Conservation (phyloP, 192 early-diverging fungal genomes). For the Backusella macrospora region DNA sequence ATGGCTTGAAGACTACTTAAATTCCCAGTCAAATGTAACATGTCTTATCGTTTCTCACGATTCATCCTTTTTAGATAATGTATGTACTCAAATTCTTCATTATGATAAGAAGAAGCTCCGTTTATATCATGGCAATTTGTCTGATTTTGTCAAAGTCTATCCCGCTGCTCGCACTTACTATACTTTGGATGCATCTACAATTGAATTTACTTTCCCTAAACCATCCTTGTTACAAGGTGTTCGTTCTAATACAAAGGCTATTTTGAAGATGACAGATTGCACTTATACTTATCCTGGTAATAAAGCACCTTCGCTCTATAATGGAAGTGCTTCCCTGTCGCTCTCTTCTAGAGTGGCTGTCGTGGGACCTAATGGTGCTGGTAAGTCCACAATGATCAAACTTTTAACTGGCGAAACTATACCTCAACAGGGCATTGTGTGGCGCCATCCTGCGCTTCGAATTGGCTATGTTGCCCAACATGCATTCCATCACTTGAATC, state of each 20-base stretch:
- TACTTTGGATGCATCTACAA: conserved; percentile 65
- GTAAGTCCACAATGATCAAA: conserved; percentile 87
- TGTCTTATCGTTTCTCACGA: conserved; percentile 81
- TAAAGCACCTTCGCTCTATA: conserved; percentile 55
- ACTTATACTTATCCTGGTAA: conserved; percentile 80
- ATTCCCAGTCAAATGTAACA: conserved; percentile 65
- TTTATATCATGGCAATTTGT: conserved; percentile 79
- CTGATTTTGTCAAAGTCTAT: conserved; percentile 70
- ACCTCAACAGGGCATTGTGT: conserved; percentile 69
- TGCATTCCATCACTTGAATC: conserved; percentile 85
- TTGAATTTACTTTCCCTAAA: conserved; percentile 78
- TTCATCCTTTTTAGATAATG: conserved; percentile 79
- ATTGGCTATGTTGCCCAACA: conserved; percentile 88
- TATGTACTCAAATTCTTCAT: conserved; percentile 81
- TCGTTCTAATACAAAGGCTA: conserved; percentile 78
- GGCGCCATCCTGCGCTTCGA: conserved; percentile 85
- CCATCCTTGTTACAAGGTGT: conserved; percentile 77
- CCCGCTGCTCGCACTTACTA: conserved; percentile 81
- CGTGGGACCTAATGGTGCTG: conserved; percentile 83
- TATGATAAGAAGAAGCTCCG: conserved; percentile 77
- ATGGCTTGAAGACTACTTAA: conserved; percentile 79
- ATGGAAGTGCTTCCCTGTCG: conserved; percentile 68
- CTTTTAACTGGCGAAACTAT: conserved; percentile 74
- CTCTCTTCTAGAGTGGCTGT: conserved; percentile 81
- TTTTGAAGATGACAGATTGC: conserved; percentile 74